Evolutionary conservation across 257 asterid genomes (phyloP), one percentile per base, ranked within the genome.

Genomic region (Pogostemon cablin): DNA sequence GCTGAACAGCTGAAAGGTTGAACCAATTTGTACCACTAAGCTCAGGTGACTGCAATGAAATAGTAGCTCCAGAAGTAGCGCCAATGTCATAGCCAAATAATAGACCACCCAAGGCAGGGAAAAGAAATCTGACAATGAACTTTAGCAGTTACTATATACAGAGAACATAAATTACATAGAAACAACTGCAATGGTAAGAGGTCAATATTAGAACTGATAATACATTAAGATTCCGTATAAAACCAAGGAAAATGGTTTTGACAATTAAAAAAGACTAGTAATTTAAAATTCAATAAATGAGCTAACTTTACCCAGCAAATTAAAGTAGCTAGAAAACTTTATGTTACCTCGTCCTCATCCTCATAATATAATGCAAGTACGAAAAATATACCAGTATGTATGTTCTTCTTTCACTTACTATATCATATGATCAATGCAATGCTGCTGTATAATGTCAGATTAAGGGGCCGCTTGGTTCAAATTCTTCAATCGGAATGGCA

Each of bases 71-170:
- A 43, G 99, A 93, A 64, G 99, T 93, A 47, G 99, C 99, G 71
- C 97, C 99, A 17, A 91, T 93, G 81, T 93, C 97, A 72, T 93
- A 93, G 60, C 99, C 99, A 78, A 93, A 93, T 77, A 93, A 79
- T 67, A 91, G 80, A 72, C 97, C 98, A 50, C 99, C 99, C 81
- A 93, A 77, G 12, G 99, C 97, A 15, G 97, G 97, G 78, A 93
- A 93, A 47, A 93, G 52, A 68, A 93, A 93, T 64, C 99, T 93
- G 92, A 72, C 55, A 73, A 75, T 74, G 32, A 48, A 68, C 61
- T 58, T 44, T 39, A 73, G 9, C 62, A 38, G 39, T 76, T 49
- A 74, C 68, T 41, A 41, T 7, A 67, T 53, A 68, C 57, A 64
- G 2, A 43, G 32, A 48, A 4, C 35, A 57, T 41, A 8, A 40